Evolutionary conservation across 164 flowering plant species (phyloP).

Genomic region (Amborella trichopoda): DNA sequence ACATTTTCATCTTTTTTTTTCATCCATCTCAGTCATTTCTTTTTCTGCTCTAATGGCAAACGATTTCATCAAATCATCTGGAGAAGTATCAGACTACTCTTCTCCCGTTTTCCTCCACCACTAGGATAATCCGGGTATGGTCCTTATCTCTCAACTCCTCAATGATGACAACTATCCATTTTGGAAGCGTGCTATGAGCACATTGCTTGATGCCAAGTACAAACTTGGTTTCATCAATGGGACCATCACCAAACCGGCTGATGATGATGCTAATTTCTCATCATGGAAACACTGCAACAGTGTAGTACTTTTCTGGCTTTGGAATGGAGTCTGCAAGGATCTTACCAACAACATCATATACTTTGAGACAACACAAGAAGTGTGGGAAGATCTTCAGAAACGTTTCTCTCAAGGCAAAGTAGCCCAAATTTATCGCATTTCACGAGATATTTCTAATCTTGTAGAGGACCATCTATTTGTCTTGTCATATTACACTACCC

Average conservation of each 20-base stretch:
- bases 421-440: slow-evolving; percentile 1
- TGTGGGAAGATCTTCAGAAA: background rate
- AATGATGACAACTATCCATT: background rate
- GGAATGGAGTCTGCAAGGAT: slow-evolving; percentile 1
- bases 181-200: background rate
- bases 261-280: background rate
- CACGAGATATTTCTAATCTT: background rate
- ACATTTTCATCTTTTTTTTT: too few relatives aligned
- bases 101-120: slow-evolving; percentile 1
- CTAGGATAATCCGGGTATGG: background rate
- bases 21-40: too few relatives aligned
- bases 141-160: slow-evolving; percentile 1
- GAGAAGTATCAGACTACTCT: too few relatives aligned
- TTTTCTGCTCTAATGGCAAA: too few relatives aligned
- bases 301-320: background rate
- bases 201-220: background rate
- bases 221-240: background rate
- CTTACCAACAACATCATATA: background rate
- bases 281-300: background rate
- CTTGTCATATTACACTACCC: background rate
- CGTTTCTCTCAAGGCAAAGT: background rate
- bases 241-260: background rate
- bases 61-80: too few relatives aligned
- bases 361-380: background rate
- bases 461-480: background rate